Evolutionary conservation across 2,329 filamentous ascomycete species (phyloP), one percentile per base, ranked within the genome.

Genomic region (Sclerotinia nivalis): DNA sequence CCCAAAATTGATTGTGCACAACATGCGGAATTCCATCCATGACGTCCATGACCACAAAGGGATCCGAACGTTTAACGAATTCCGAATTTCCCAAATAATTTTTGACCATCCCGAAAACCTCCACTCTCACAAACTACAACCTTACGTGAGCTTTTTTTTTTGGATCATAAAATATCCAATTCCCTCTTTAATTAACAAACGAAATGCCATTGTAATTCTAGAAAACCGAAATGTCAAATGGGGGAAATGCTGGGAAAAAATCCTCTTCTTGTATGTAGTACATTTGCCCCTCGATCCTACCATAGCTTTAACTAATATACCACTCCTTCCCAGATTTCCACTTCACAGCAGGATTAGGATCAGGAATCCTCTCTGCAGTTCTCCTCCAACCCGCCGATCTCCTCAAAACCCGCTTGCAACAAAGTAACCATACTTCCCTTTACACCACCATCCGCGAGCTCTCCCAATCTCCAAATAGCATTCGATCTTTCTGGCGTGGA

Each of bases 361-460:
- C 94, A 10, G 96, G 96, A 76, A 86, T 97, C 65, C 87, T 93
- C 73, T 96, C 93, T 66, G 94, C 96, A 69, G 89, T 97, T 71
- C 89, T 98, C 69, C 87, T 99, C 22, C 96, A 99, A 81, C 96
- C 96, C 37, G 91, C 96, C 77, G 96, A 99, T 81, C 89, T 99
- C 5, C 89, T 99, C 79, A 99, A 99, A 82, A 99, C 96, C 43
- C 91, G 96, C 60, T 90, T 98, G 54, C 96, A 99, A 79, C 96
- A 98, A 80, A 93, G 92, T 47, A 88, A 88, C 62, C 85, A 87
- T 56, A 86, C 87, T 74, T 88, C 93, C 2, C 87, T 98, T 70
- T 80, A 87, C 67, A 82, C 84, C 34, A 91, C 91, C 25, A 83
- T 97, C 71, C 87, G 88, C 76, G 83, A 88, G 47, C 93, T 97